Base-by-base conservation (phyloP, 192 early-diverging fungal species). In the Geranomyces michiganensis region DNA sequence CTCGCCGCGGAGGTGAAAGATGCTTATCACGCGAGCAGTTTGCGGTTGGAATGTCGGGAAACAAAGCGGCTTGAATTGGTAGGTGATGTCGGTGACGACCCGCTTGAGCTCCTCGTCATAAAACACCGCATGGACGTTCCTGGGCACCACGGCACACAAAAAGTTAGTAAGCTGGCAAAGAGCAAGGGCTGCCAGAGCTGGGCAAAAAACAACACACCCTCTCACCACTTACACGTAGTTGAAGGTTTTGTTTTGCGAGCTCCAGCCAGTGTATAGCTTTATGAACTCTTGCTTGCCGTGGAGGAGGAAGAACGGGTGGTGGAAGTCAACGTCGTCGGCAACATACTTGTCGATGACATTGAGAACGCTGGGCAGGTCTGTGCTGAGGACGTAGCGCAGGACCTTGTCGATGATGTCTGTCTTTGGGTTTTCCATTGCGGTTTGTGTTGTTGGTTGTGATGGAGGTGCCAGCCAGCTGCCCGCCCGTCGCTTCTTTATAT, bases 341-440 rank as follows among this genome's bases (percentile, higher is more conserved):
- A 51, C 14, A 45, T 64, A 72, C 0, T 29, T 46, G 43, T 64
- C 60, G 48, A 72, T 29, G 10, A 47, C 46, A 10, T 31, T 8
- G 60, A 67, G 19, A 14, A 72, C 49, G 0, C 8, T 55, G 45
- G 31, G 17, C 63, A 56, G 0, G 51, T 72, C 62, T 14, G 71
- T 72, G 22, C 63, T 49, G 26, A 72, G 53, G 45, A 72, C 33
- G 44, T 63, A n/a, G 12, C 15, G 14, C 5, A 72, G 46, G 19
- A 72, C 33, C 22, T 22, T 29, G 29, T 21, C 19, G 47, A 72
- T 27, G n/a, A 72, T 53, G 49, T 72, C 71, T 65, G 46, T 26
- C 17, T 30, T 56, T 21, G 71, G 71, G 62, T 72, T 65, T 21
- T 72, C 62, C 71, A 72, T 72, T 53, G 36, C 36, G 36, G 36